Evolutionary conservation across 257 asterid genomes (phyloP), one percentile per base, ranked within the genome.

Genomic region (Verbascum thapsus): DNA sequence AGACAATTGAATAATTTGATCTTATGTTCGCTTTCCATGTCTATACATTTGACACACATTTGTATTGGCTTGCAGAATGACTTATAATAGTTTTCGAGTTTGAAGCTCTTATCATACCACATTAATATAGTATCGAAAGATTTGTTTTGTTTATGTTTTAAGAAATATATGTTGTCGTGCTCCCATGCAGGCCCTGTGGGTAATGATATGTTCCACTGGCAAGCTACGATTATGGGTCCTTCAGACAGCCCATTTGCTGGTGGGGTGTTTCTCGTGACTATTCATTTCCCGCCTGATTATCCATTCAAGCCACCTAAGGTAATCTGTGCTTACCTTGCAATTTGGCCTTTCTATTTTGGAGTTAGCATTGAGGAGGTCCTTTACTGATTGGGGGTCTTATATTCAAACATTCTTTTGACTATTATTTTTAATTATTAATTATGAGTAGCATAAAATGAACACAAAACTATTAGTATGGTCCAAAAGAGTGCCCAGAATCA

Each of bases 231-330:
- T 54, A 86, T 86, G 91, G 91, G 91, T 68, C 95, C 95, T 38
- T 50, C 85, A 0, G 95, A 84, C 32, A 84, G 95, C 74, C 95
- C 95, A n/a, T 87, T 81, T 72, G 20, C 89, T 44, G 95, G 95
- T 11, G 95, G 91, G 37, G 84, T 87, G 23, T 87, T 87, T 74
- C 70, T 80, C 15, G 85, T 81, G 55, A 69, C 82, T 9, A 83
- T 86, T 77, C 91, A 84, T 65, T 86, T 83, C 26, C 95, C 95
- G 1, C 95, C 95, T 26, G 95, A 86, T 74, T 86, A 86, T 69
- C 95, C 95, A 35, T 86, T 87, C 75, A 87, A 87, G 70, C 95
- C 95, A 54, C 95, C 95, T 0, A 87, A 84, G 94, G 95, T 85
- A 74, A 67, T 30, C 22, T 47, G 13, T 44, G 58, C 17, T 57